Conservation (phyloP, 208 protist species). For the Wallacemonas rigidus region DNA sequence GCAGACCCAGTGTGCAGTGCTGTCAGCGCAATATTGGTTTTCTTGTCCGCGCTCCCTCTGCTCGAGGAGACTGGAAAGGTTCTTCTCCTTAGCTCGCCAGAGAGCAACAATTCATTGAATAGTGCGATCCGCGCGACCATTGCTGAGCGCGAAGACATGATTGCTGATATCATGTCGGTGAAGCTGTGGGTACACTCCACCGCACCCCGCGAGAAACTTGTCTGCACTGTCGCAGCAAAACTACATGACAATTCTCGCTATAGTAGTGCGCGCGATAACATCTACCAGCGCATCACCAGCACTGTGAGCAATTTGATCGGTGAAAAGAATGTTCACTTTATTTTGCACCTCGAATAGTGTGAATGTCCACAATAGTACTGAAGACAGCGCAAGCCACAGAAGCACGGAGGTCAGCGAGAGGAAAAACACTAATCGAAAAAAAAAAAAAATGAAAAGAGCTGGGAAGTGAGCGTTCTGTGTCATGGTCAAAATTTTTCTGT, state of each 20-base stretch:
- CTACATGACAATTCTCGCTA: constrained; percentile 24
- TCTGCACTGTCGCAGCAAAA: constrained; percentile 47
- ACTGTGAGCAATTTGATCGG: not conserved
- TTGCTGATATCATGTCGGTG: constrained; percentile 36
- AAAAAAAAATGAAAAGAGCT: too few species aligned
- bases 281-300: not conserved
- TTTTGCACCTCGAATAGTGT: constrained; percentile 36
- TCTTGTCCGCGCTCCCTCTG: constrained; percentile 75
- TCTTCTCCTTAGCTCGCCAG: constrained; percentile 49
- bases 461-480: too few species aligned
- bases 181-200: constrained; percentile 69
- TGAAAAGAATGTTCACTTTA: constrained; percentile 21
- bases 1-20: constrained; percentile 81
- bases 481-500: too few species aligned
- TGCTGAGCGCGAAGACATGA: constrained; percentile 22
- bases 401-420: too few species aligned
- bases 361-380: too few species aligned
- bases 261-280: not conserved
- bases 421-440: too few species aligned
- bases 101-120: constrained; percentile 28
- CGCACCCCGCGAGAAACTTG: constrained; percentile 49
- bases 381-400: too few species aligned
- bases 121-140: constrained; percentile 20
- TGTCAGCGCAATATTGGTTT: constrained; percentile 69
- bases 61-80: constrained; percentile 79